Evolutionary conservation across 2,329 filamentous ascomycete species (phyloP).

Genomic region (Exophiala lecanii-corni): DNA sequence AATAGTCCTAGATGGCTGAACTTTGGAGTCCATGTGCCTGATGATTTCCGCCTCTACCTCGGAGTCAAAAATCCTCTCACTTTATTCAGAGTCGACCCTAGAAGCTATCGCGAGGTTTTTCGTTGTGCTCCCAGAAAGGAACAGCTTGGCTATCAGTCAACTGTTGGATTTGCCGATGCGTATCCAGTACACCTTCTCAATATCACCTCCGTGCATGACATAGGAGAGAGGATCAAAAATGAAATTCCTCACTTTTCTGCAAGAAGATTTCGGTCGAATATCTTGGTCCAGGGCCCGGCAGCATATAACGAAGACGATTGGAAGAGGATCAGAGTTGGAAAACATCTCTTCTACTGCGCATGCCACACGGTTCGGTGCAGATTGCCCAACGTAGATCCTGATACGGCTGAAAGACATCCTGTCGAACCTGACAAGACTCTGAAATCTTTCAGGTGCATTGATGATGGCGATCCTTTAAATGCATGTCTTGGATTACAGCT

Average conservation of each 20-base stretch:
- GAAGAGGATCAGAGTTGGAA: constrained; percentile 47
- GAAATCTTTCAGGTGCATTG: constrained; percentile 47
- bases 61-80: constrained; percentile 46
- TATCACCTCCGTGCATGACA: constrained; percentile 50
- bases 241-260: constrained; percentile 44
- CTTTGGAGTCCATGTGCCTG: constrained; percentile 40
- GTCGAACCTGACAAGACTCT: constrained; percentile 47
- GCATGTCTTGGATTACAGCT: constrained; percentile 52
- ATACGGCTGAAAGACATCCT: constrained; percentile 47
- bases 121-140: constrained; percentile 51
- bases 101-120: constrained; percentile 45
- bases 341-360: constrained; percentile 20
- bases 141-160: constrained; percentile 49
- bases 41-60: constrained; percentile 47
- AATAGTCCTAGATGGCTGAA: constrained; percentile 44
- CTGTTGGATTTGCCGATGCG: constrained; percentile 54
- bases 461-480: constrained; percentile 44
- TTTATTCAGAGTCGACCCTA: constrained; percentile 50
- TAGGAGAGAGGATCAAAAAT: constrained; percentile 40
- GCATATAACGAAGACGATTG: constrained; percentile 55
- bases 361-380: constrained; percentile 50
- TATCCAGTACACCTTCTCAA: constrained; percentile 56
- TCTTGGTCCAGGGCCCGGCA: constrained; percentile 50
- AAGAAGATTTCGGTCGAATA: constrained; percentile 55
- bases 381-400: constrained; percentile 56